phyloP scores from a whole-genome alignment of 148 eudicot genomes.

The Rhododendron molle region DNA sequence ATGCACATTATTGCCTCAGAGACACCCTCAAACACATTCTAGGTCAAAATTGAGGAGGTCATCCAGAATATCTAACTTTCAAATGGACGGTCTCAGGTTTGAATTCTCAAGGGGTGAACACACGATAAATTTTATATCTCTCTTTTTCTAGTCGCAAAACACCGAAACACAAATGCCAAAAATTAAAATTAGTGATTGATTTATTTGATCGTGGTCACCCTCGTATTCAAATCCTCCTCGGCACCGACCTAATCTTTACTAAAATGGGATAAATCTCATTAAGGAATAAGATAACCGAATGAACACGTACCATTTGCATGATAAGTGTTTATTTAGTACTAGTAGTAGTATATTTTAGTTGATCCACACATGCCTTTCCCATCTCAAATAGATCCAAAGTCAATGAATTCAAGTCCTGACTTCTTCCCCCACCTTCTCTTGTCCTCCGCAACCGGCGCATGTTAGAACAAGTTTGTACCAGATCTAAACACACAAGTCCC shows the following conservation, averaged over 20 bases:
- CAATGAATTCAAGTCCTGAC: conserved; percentile 8
- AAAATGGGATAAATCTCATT: no score
- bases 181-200: not conserved
- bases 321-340: not conserved
- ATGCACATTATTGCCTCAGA: not conserved
- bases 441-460: conserved; percentile 32
- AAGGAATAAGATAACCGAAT: no score
- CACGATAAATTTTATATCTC: no score
- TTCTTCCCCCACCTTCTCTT: conserved; percentile 10
- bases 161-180: no score
- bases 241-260: not conserved
- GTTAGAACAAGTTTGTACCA: conserved; percentile 13
- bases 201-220: no score
- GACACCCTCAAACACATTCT: not conserved
- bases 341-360: not conserved
- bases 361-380: not conserved
- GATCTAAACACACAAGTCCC: conserved; percentile 16
- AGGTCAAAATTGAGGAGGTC: not conserved
- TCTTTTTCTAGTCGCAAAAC: no score
- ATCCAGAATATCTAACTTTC: not conserved
- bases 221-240: not conserved
- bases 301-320: not conserved
- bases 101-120: no score
- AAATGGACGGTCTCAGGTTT: not conserved
- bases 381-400: conserved; percentile 21